Percentiles rank a stretch among this genome's conserved stretches.
These are phyloP conservation scores for Perkinsus marinus DNA, from an alignment of 169 alveolate species.

Conservation along the genomic window DNA sequence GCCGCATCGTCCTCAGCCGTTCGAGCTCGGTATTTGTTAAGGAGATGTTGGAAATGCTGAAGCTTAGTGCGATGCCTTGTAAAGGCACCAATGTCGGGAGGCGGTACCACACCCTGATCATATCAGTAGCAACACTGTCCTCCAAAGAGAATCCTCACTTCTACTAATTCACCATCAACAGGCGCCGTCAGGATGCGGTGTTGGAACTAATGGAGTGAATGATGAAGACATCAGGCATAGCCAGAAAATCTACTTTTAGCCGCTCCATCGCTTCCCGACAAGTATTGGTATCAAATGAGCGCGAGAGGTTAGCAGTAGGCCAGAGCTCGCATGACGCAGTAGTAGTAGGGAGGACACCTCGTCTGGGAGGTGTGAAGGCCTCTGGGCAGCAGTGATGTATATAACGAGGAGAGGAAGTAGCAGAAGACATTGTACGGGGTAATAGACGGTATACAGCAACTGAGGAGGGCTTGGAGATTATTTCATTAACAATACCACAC, in stretches of 20 bases:
- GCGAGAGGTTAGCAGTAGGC: background rate
- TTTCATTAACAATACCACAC: no score
- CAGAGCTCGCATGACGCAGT: background rate
- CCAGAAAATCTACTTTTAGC: background rate
- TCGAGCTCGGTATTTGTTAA: background rate
- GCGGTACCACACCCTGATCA: background rate
- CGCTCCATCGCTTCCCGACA: background rate
- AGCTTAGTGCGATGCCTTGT: background rate
- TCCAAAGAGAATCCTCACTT: background rate
- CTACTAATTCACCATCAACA: background rate
- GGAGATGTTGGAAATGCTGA: background rate
- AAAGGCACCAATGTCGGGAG: background rate
- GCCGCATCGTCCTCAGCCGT: background rate
- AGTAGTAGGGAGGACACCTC: background rate
- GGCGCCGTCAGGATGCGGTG: background rate
- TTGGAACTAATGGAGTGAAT: background rate
- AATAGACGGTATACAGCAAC: background rate
- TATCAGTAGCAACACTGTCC: background rate
- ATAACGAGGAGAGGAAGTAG: background rate
- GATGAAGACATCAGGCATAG: background rate
- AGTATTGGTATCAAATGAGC: background rate
- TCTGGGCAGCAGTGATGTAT: background rate
- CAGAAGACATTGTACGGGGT: background rate
- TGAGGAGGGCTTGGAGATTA: background rate
- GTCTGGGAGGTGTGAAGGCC: background rate